Conservation (phyloP, 129 eudicot genomes). For the Chrysanthemum seticuspe region DNA sequence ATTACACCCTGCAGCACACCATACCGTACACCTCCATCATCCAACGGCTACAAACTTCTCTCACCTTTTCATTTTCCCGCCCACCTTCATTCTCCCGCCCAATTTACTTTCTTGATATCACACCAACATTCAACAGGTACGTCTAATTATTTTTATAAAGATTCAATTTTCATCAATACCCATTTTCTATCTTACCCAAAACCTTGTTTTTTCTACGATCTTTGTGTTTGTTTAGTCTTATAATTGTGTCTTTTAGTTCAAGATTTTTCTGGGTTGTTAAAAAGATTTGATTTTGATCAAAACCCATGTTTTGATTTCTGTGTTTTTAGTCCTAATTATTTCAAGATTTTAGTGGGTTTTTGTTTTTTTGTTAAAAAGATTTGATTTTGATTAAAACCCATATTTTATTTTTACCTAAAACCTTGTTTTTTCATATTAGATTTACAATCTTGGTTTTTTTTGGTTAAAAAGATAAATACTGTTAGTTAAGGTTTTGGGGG, state of each 20-base stretch:
- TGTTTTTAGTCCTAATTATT: too few relatives aligned
- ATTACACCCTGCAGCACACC: too few relatives aligned
- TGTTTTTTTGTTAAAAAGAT: not conserved
- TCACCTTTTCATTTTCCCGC: slow-evolving; percentile 36
- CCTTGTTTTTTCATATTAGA: not conserved
- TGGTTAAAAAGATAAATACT: not conserved
- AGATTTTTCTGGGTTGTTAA: not conserved
- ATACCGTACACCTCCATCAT: too few relatives aligned
- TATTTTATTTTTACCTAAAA: slow-evolving; percentile 2
- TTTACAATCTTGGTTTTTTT: not conserved
- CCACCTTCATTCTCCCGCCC: slow-evolving; percentile 21
- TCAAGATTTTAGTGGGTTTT: too few relatives aligned
- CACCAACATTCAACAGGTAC: slow-evolving; percentile 10
- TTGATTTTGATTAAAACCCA: not conserved
- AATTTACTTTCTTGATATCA: slow-evolving; percentile 4
- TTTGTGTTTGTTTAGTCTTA: not conserved
- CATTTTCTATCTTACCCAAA: not conserved
- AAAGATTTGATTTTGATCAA: not conserved
- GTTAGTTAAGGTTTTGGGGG: not conserved
- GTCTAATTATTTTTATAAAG: too few relatives aligned
- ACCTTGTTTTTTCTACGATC: not conserved
- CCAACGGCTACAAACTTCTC: too few relatives aligned
- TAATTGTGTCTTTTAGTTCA: too few relatives aligned
- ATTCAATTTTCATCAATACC: not conserved
- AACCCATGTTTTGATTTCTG: not conserved